Evolutionary conservation across 2,329 filamentous ascomycete species (phyloP).

Genomic region (Colletotrichum tofieldiae): DNA sequence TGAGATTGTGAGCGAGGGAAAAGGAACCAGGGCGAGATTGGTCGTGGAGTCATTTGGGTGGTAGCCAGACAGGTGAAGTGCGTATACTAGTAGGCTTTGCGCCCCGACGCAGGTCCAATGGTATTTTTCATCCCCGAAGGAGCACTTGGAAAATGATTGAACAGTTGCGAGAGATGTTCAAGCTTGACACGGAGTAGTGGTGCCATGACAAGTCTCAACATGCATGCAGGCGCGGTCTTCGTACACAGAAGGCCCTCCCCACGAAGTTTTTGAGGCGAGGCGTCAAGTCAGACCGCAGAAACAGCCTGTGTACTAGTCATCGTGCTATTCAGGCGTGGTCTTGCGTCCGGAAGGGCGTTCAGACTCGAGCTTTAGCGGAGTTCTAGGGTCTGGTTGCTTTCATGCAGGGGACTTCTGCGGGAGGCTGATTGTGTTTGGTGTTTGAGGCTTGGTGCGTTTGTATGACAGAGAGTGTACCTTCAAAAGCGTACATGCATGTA

Average conservation of each 20-base stretch:
- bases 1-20: conserved; percentile 8
- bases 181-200: background rate
- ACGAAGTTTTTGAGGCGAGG: background rate
- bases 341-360: background rate
- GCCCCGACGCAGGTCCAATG: background rate
- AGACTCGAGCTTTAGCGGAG: background rate
- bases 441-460: background rate
- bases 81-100: background rate
- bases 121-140: background rate
- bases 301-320: background rate
- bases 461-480: background rate
- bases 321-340: background rate
- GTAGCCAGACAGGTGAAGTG: background rate
- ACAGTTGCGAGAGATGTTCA: background rate
- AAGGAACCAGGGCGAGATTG: background rate
- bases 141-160: background rate
- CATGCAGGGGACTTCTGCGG: background rate
- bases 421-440: background rate
- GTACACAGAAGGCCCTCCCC: no score
- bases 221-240: background rate
- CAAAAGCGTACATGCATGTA: background rate
- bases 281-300: background rate
- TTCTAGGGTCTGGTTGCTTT: background rate
- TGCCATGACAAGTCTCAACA: background rate
- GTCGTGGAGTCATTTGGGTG: conserved; percentile 4